These are phyloP conservation scores for Aspergillus piperis DNA, from an alignment of 2,329 filamentous ascomycete genomes.

Conservation along the genomic window DNA sequence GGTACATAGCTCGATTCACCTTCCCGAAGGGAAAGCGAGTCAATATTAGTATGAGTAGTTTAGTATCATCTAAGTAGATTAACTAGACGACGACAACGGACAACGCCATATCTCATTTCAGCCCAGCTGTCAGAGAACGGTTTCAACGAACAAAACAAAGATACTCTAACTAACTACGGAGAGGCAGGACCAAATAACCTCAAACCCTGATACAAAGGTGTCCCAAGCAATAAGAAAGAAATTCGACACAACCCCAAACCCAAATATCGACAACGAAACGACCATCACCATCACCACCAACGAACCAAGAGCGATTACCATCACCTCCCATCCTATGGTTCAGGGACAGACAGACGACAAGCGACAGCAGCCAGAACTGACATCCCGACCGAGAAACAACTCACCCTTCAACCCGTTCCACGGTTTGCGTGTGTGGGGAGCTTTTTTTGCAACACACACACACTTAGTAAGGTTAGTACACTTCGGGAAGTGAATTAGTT, in stretches of 20 bases:
- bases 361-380: background rate
- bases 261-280: too few relatives aligned
- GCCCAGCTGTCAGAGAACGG: slow-evolving; percentile 4
- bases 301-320: background rate
- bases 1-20: background rate
- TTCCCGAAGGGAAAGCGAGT: background rate
- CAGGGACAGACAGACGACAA: background rate
- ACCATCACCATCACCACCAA: too few relatives aligned
- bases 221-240: too few relatives aligned
- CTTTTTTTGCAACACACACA: background rate
- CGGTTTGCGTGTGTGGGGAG: slow-evolving; percentile 1
- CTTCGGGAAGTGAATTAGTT: background rate
- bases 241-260: too few relatives aligned
- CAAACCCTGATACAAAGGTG: too few relatives aligned
- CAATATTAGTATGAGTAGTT: too few relatives aligned
- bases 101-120: background rate
- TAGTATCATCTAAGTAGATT: too few relatives aligned
- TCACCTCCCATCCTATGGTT: background rate
- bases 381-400: slow-evolving; percentile 3
- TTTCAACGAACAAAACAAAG: background rate
- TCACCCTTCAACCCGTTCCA: background rate
- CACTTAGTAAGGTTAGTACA: too few relatives aligned
- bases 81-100: background rate
- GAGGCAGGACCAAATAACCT: too few relatives aligned
- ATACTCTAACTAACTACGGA: background rate